Evolutionary conservation across 345 rosid species (phyloP), one percentile per base, ranked within the genome.

Genomic region (Moricandia arvensis): DNA sequence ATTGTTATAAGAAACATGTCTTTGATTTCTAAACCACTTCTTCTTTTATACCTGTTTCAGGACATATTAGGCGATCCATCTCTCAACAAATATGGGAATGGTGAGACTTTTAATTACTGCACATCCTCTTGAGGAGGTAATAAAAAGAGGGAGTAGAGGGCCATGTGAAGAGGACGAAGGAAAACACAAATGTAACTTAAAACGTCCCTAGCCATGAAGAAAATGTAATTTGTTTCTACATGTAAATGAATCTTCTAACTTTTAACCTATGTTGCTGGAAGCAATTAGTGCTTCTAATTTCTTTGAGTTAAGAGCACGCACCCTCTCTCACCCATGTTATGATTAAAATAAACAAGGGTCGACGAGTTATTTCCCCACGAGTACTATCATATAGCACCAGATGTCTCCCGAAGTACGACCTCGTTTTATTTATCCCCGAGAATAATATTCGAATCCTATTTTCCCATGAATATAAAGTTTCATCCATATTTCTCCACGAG

Each of bases 51-150:
- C 12, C 15, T 15, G 17, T 10, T 7, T 15, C 16, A 54, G 77
- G 65, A 73, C 5, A 55, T 64, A 73, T 2, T 73, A 73, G 38
- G 71, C 15, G n/a, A 73, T 63, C 43, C 6, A 54, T 63, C 63
- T 63, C 70, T 7, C 41, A 62, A n/a, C 30, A 26, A 15, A 6
- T 37, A 53, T 27, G 30, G 11, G 41, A 37, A 5, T 55, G 30
- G 57, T 49, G 53, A 63, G 63, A 74, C 59, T 18, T 74, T 29
- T 18, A 74, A 29, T 12, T 38, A 38, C 15, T 54, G 26, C 5
- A 57, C 71, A 17, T n/a, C 55, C 3, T 37, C 43, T 65, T 38
- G 58, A 35, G 21, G 31, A 11, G 27, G 68, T 10, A 37, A 45
- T 5, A 37, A 9, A 54, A 3, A 35, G 8, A 5, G n/a, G n/a